Evolutionary conservation across 768 basidiomycete species (phyloP).

Genomic region (Phaffia australis): DNA sequence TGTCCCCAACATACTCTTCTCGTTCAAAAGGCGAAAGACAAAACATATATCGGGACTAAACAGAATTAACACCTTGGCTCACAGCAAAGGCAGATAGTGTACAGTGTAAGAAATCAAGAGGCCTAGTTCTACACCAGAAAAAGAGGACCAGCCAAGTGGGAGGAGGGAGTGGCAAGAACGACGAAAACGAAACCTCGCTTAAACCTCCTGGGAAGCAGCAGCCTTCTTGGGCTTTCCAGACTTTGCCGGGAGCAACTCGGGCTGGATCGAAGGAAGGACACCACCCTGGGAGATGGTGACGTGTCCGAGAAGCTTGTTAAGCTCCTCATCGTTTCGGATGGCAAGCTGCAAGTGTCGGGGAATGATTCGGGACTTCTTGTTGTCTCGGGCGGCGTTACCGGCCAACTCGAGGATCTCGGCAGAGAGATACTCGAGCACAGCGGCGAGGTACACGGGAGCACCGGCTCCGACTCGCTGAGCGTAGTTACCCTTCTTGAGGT

Average conservation of each 20-base stretch:
- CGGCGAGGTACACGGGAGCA: constrained; percentile 45
- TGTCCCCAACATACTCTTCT: no score
- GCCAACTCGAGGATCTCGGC: constrained; percentile 94
- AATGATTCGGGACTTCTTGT: constrained; percentile 91
- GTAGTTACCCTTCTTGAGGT: constrained; percentile 73
- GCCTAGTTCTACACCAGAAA: no score
- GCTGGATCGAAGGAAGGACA: constrained; percentile 62
- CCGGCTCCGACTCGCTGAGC: constrained; percentile 80
- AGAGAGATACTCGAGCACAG: constrained; percentile 53
- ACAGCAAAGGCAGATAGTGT: no score
- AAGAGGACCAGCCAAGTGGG: no score
- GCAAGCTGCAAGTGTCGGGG: constrained; percentile 58
- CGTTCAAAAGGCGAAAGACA: no score
- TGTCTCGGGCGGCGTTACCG: constrained; percentile 93
- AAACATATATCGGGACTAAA: no score
- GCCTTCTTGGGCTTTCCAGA: constrained; percentile 38
- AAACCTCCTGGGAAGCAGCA: constrained; percentile 37
- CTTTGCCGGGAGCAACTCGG: constrained; percentile 51
- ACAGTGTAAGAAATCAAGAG: no score
- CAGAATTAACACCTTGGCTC: no score
- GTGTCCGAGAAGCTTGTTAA: constrained; percentile 53
- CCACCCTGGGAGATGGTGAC: constrained; percentile 88
- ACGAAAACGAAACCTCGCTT: constrained; percentile 27
- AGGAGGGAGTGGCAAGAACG: not conserved
- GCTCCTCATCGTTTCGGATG: constrained; percentile 65